Evolutionary conservation across 2,329 filamentous ascomycete genomes (phyloP).

Genomic region (Fusarium newnesense): DNA sequence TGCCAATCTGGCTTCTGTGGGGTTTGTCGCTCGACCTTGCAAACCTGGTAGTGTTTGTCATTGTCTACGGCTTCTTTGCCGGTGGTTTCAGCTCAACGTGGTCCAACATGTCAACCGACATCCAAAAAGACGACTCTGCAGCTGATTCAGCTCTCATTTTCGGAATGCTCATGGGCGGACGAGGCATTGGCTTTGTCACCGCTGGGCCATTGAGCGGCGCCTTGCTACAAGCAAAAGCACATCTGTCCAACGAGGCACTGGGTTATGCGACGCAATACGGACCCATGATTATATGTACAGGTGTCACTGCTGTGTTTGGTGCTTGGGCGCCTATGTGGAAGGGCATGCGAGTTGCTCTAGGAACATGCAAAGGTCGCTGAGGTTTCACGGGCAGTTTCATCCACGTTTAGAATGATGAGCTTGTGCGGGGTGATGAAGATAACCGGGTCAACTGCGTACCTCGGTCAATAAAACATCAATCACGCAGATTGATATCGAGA

Average conservation of each 20-base stretch:
- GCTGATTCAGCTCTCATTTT: constrained; percentile 46
- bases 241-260: constrained; percentile 39
- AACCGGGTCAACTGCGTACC: neutral
- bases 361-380: constrained; percentile 59
- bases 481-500: neutral
- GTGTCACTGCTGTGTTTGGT: constrained; percentile 45
- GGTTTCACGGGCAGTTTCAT: neutral
- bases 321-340: constrained; percentile 53
- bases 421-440: neutral
- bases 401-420: neutral
- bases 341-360: neutral
- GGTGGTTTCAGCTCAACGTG: constrained; percentile 71
- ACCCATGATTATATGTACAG: constrained; percentile 48
- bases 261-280: constrained; percentile 48
- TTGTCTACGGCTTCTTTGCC: constrained; percentile 72
- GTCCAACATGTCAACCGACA: constrained; percentile 61
- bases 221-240: constrained; percentile 35
- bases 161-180: constrained; percentile 46
- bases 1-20: constrained; percentile 70
- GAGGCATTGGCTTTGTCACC: constrained; percentile 44
- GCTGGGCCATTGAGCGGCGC: constrained; percentile 45
- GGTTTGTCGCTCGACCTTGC: constrained; percentile 62
- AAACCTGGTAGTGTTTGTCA: constrained; percentile 66
- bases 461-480: neutral
- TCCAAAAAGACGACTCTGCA: constrained; percentile 42